Evolutionary conservation across 805 yeast genomes (phyloP).

Genomic region (Spathaspora hagerdaliae): DNA sequence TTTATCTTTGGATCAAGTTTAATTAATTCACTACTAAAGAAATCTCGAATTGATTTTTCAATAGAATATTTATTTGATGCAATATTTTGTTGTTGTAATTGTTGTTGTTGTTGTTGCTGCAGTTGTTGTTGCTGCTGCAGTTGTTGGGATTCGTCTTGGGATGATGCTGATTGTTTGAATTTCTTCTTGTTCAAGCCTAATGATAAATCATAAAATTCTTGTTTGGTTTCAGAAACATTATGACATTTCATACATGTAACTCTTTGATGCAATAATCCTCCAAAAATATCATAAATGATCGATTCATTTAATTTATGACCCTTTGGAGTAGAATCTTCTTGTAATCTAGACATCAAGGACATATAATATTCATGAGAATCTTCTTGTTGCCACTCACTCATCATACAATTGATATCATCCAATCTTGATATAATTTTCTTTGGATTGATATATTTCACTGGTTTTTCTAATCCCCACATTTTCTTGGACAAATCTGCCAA

Average conservation of each 20-base stretch:
- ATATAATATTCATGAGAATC: slow-evolving; percentile 96
- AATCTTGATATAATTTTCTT: slow-evolving; percentile 64
- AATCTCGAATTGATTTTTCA: slow-evolving; percentile 72
- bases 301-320: slow-evolving; percentile 81
- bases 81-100: neutral
- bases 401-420: slow-evolving; percentile 88
- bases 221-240: slow-evolving; percentile 81
- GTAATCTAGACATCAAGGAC: slow-evolving; percentile 83
- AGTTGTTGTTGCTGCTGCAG: neutral
- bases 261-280: slow-evolving; percentile 80
- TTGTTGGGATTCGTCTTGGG: neutral
- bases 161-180: slow-evolving; percentile 4
- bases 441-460: slow-evolving; percentile 62
- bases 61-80: slow-evolving; percentile 49
- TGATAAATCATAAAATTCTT: slow-evolving; percentile 90
- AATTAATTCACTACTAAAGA: slow-evolving; percentile 78
- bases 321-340: slow-evolving; percentile 88
- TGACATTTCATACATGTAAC: slow-evolving; percentile 82
- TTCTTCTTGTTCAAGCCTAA: slow-evolving; percentile 58
- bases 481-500: slow-evolving; percentile 65
- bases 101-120: neutral
- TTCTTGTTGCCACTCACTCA: slow-evolving; percentile 97
- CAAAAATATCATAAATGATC: slow-evolving; percentile 88
- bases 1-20: slow-evolving; percentile 57
- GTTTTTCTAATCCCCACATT: slow-evolving; percentile 60